phyloP scores from a whole-genome alignment of 306 rosid species.

The Medicago truncatula region MtrunA17r5.0-ANR NC_053045.1:6736501-6737000 shows the following conservation, averaged over 20 bases:
- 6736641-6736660: slow-evolving; percentile 88
- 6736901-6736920: slow-evolving; percentile 27
- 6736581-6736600: slow-evolving; percentile 74
- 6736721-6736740: not conserved
- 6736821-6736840: too few species aligned
- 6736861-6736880: too few species aligned
- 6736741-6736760: slow-evolving; percentile 12
- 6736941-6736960: slow-evolving; percentile 49
- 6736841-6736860: too few species aligned
- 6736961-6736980: slow-evolving; percentile 43
- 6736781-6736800: too few species aligned
- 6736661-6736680: slow-evolving; percentile 69
- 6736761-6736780: not conserved
- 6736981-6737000: slow-evolving; percentile 41
- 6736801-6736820: too few species aligned
- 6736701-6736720: not conserved
- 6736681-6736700: slow-evolving; percentile 44
- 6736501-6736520: not conserved
- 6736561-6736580: slow-evolving; percentile 97
- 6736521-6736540: not conserved
- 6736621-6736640: slow-evolving; percentile 94
- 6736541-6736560: slow-evolving; percentile 57
- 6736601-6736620: slow-evolving; percentile 97
- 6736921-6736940: slow-evolving; percentile 75
- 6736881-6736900: too few species aligned